phyloP scores from a whole-genome alignment of 2,329 filamentous ascomycete genomes.

The Pseudogymnoascus sp. region DNA sequence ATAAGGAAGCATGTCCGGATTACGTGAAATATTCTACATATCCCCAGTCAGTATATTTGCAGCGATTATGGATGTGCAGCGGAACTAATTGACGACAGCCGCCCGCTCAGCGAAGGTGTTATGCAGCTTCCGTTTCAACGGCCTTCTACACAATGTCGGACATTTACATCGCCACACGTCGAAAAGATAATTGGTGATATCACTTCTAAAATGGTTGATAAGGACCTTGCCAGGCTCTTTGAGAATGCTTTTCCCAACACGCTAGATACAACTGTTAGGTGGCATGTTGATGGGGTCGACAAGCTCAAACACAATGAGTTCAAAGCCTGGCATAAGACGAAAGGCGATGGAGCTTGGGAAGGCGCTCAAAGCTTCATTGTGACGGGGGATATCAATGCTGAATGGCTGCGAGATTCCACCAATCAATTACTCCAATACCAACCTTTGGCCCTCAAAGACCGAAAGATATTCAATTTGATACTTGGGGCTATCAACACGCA shows the following conservation, averaged over 20 bases:
- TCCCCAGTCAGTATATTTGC: constrained; percentile 10
- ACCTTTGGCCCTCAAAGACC: constrained; percentile 72
- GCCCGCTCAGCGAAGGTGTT: constrained; percentile 72
- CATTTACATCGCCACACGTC: constrained; percentile 79
- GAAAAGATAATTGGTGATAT: constrained; percentile 83
- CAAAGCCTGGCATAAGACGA: constrained; percentile 31
- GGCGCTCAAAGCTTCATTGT: constrained; percentile 90
- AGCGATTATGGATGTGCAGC: constrained; percentile 21
- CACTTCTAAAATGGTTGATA: constrained; percentile 71
- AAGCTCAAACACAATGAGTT: constrained; percentile 33
- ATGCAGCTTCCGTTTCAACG: constrained; percentile 79
- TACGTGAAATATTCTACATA: constrained; percentile 29
- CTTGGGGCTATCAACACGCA: constrained; percentile 95
- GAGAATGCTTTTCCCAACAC: constrained; percentile 90
- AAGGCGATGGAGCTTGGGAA: constrained; percentile 62
- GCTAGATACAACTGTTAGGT: constrained; percentile 63
- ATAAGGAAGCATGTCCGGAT: constrained; percentile 28
- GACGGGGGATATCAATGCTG: constrained; percentile 85
- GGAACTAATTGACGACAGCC: constrained; percentile 41
- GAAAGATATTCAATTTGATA: constrained; percentile 70
- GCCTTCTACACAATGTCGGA: constrained; percentile 74
- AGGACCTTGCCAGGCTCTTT: constrained; percentile 85
- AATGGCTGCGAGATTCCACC: constrained; percentile 87
- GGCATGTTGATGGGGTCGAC: constrained; percentile 54
- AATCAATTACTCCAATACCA: constrained; percentile 94